Conservation (phyloP, 345 rosid species). For the Salix arbutifolia region DNA sequence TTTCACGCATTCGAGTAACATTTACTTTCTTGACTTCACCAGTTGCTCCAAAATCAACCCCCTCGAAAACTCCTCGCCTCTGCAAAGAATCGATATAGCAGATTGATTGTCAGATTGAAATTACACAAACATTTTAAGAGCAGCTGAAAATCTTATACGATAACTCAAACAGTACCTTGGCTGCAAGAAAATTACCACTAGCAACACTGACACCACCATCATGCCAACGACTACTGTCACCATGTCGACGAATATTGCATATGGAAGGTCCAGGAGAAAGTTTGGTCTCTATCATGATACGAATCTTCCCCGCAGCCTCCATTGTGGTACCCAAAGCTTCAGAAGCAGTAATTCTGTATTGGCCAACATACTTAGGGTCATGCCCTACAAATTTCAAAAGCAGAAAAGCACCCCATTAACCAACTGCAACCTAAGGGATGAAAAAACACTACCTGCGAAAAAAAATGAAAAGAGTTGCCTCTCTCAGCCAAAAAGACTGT, state of each 20-base stretch:
- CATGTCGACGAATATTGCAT: constrained; percentile 78
- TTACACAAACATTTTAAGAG: not conserved
- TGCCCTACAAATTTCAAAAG: constrained; percentile 42
- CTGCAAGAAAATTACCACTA: constrained; percentile 95
- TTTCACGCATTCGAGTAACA: constrained; percentile 68
- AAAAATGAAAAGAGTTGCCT: constrained; percentile 33
- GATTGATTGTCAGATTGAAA: too few species aligned
- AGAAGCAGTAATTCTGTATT: constrained; percentile 74
- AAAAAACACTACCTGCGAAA: not conserved
- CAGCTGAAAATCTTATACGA: not conserved
- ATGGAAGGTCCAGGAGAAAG: constrained; percentile 95
- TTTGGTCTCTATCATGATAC: constrained; percentile 85
- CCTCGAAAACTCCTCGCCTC: constrained; percentile 93
- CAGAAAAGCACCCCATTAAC: not conserved
- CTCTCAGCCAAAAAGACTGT: constrained; percentile 72
- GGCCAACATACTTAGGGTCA: constrained; percentile 63
- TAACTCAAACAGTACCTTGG: constrained; percentile 49
- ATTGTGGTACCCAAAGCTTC: constrained; percentile 80
- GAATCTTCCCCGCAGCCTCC: constrained; percentile 94
- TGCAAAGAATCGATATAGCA: constrained; percentile 27
- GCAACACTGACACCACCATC: constrained; percentile 92
- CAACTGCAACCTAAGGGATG: not conserved
- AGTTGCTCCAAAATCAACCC: constrained; percentile 92
- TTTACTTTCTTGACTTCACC: constrained; percentile 94
- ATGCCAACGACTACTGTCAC: constrained; percentile 81